Percentiles rank a stretch among this genome's conserved stretches.
Conservation (phyloP, 768 basidiomycete genomes). For the Podaxis sp. region DNA sequence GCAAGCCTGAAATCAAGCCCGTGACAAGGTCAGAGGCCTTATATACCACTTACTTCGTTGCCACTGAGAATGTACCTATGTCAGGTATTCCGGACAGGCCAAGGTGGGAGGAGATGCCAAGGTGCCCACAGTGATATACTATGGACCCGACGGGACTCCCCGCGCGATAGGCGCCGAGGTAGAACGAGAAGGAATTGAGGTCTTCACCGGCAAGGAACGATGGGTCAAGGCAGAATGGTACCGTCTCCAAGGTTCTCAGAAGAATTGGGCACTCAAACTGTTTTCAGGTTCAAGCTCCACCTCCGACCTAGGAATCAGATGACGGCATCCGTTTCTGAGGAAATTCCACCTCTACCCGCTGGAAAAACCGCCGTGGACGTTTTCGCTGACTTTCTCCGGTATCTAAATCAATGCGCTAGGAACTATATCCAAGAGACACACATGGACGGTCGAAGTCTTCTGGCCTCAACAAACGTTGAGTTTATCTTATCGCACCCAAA, state of each 20-base stretch:
- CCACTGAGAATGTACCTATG: background rate
- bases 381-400: conserved; percentile 48
- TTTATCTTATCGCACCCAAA: conserved; percentile 60
- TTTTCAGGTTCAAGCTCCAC: conserved; percentile 29
- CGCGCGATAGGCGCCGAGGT: conserved; percentile 15
- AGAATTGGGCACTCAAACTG: background rate
- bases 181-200: conserved; percentile 13
- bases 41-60: conserved; percentile 13
- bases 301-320: conserved; percentile 26
- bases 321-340: conserved; percentile 7
- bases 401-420: conserved; percentile 43
- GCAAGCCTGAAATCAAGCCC: conserved; percentile 33
- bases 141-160: conserved; percentile 21
- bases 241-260: background rate
- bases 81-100: conserved; percentile 24
- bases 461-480: conserved; percentile 41
- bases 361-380: conserved; percentile 40
- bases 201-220: conserved; percentile 10
- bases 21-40: conserved; percentile 36
- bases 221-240: conserved; percentile 18
- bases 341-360: conserved; percentile 39
- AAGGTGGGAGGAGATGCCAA: conserved; percentile 30
- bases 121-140: conserved; percentile 37
- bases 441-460: conserved; percentile 38
- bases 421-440: conserved; percentile 50